Base-by-base conservation (phyloP, 2,329 filamentous ascomycete genomes). In the Neocucurbitaria cava region DNA sequence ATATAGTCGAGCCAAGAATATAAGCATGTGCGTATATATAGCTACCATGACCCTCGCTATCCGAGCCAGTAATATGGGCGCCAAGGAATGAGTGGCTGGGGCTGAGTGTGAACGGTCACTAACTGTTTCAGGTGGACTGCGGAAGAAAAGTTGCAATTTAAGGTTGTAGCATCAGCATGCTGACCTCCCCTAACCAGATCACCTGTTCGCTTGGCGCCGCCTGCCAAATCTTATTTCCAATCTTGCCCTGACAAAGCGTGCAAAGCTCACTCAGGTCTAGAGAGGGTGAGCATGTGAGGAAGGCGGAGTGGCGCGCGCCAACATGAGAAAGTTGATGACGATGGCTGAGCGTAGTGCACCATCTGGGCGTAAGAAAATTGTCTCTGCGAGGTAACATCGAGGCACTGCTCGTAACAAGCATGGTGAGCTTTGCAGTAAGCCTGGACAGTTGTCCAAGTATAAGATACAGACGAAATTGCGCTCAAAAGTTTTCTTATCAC, bases 401-500 rank as follows among this genome's bases (percentile, higher is more conserved):
- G 28, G 39, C 40, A 38, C 15, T 31, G 26, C 33, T 11, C 5
- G 36, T 21, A 8, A 26, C 23, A 15, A 45, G 20, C 13, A 41
- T 46, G 18, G 49, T 51, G 31, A 21, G 11, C 21, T 28, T 28
- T 30, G n/a, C n/a, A 10, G n/a, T 36, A 17, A 11, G 41, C 33
- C 26, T 26, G 8, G 23, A 17, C 24, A 17, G 7, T 20, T n/a
- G 2, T 11, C 15, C 7, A 50, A 20, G 52, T 55, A 55, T 55
- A 55, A 55, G 40, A 20, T 41, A 13, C 18, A 18, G 15, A 8
- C 3, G 17, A 30, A 38, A 46, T 28, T 28, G 17, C 52, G 36
- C 20, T n/a, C 17, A 11, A 49, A 38, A 17, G 15, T n/a, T 36
- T 33, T 9, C 45, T 47, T 48, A 61, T 56, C 53, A 35, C 49